These are phyloP conservation scores for Leishmania aethiopica DNA, from an alignment of 208 protist genomes.

Conservation along the genomic window DNA sequence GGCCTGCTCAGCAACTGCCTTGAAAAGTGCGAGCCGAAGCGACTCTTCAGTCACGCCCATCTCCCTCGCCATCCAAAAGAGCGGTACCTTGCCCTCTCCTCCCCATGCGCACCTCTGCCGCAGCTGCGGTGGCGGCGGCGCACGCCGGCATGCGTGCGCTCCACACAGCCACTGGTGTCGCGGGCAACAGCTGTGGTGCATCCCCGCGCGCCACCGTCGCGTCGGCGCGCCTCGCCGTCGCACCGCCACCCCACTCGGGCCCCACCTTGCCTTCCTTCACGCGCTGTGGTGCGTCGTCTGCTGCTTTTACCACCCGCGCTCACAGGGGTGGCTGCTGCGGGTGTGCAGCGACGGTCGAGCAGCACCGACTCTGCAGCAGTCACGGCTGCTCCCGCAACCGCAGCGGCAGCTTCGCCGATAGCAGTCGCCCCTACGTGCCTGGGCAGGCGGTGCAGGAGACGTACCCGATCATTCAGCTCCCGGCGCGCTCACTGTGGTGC, in stretches of 20 bases:
- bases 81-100: not conserved
- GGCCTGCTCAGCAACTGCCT: not conserved
- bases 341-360: not conserved
- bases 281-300: not conserved
- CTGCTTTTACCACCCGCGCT: not conserved
- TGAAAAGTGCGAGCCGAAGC: not conserved
- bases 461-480: slow-evolving; percentile 86
- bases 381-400: not conserved
- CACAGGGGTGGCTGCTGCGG: not conserved
- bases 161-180: not conserved
- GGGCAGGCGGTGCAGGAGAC: slow-evolving; percentile 25
- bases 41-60: not conserved
- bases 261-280: not conserved
- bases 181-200: not conserved
- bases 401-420: slow-evolving; percentile 8
- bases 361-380: slow-evolving; percentile 15
- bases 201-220: not conserved
- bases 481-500: slow-evolving; percentile 80
- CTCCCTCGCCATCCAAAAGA: not conserved
- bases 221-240: not conserved
- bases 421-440: slow-evolving; percentile 15
- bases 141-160: not conserved
- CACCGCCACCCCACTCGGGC: not conserved
- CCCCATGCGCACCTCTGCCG: not conserved
- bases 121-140: not conserved